phyloP scores from a whole-genome alignment of 179 eudicot genomes.

The Beta macrorhiza region DNA sequence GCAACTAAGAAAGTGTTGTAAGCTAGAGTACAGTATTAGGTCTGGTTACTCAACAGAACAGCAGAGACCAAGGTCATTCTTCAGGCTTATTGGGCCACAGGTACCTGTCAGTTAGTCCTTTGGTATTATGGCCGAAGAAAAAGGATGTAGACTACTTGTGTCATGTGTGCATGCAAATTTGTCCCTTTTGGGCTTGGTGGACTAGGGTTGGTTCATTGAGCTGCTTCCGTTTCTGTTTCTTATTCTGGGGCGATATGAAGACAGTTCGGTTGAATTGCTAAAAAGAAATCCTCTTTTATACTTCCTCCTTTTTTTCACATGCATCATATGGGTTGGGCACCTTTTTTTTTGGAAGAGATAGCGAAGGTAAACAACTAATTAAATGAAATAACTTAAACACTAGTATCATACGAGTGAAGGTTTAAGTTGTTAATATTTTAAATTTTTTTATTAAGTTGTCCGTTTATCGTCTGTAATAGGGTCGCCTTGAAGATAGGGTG shows the following conservation, averaged over 20 bases:
- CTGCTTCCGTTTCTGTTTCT: not conserved
- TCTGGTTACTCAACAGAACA: not conserved
- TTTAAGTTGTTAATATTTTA: too few species aligned
- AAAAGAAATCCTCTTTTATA: not conserved
- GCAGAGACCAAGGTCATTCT: not conserved
- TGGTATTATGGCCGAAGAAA: not conserved
- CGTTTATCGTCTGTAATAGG: constrained; percentile 37
- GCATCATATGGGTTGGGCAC: too few species aligned
- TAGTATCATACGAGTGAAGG: too few species aligned
- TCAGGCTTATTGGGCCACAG: not conserved
- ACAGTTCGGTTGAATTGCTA: not conserved
- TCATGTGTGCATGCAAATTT: not conserved
- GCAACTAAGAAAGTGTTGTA: not conserved
- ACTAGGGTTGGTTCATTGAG: not conserved
- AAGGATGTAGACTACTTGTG: not conserved
- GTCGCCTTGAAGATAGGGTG: constrained; percentile 85
- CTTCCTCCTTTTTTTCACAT: not conserved
- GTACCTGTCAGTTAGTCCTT: not conserved
- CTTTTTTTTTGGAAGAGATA: too few species aligned
- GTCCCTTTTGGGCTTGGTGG: not conserved
- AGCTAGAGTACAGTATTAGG: not conserved
- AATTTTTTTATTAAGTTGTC: too few species aligned
- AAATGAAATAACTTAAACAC: too few species aligned
- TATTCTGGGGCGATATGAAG: not conserved
- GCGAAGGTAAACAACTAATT: too few species aligned